Base-by-base conservation (phyloP, 495 filamentous ascomycete genomes). In the Durotheca rogersii region DNA sequence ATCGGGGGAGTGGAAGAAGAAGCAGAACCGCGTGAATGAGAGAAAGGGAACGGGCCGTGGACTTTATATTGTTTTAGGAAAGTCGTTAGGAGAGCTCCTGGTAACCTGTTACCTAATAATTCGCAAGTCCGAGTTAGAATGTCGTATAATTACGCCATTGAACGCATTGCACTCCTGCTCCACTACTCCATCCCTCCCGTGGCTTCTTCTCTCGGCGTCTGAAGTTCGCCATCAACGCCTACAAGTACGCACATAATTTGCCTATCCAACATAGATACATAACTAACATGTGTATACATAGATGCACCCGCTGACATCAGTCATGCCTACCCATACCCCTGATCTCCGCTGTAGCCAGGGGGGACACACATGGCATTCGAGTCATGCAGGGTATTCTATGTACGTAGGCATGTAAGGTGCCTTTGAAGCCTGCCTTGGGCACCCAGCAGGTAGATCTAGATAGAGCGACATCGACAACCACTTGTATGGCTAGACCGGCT, bases 111-210 rank as follows among this genome's bases (percentile, higher is more conserved):
- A 59, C 56, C 36, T 54, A 59, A 59, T 53, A 40, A 53, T 42
- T 45, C 38, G 49, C 48, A 47, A 58, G 53, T 41, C 39, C 32
- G 27, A 53, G 27, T 51, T 45, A 59, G 45, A 42, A 59, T 59
- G 50, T 51, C 50, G 56, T 54, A 41, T 53, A 59, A 53, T 59
- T 51, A 23, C 56, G 50, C 56, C 50, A 59, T 59, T 46, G 38
- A 23, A n/a, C n/a, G n/a, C n/a, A n/a, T n/a, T n/a, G n/a, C n/a
- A n/a, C 14, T 34, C 7, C 12, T 50, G 15, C 50, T 54, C 50
- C 50, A 59, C 56, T 29, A n/a, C n/a, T n/a, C n/a, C n/a, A n/a
- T n/a, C n/a, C n/a, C n/a, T n/a, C n/a, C n/a, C n/a, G n/a, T n/a
- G n/a, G n/a, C n/a, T n/a, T n/a, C n/a, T n/a, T n/a, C n/a, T n/a